Percentiles rank a stretch among this genome's conserved stretches.
These are phyloP conservation scores for Amesomyces nigricolor DNA, from an alignment of 2,329 filamentous ascomycete genomes.

Conservation along the genomic window DNA sequence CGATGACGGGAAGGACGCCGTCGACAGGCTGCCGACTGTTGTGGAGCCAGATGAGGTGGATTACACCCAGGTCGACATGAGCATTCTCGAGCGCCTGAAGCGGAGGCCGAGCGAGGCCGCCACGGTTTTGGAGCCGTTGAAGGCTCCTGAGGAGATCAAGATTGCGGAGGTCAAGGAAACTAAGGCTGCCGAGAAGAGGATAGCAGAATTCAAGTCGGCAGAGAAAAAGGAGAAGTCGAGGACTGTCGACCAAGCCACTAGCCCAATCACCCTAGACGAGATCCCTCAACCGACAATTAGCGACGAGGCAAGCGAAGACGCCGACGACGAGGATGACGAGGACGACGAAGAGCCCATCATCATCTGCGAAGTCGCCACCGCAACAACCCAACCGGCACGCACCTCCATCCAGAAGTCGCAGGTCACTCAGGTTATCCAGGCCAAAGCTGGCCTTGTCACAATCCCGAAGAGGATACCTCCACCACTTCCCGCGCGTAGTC, in stretches of 20 bases:
- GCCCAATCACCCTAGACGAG: constrained; percentile 22
- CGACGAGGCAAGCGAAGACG: constrained; percentile 40
- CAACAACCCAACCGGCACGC: constrained; percentile 50
- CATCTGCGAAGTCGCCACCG: constrained; percentile 60
- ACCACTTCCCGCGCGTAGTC: constrained; percentile 70
- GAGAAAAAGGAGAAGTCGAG: not conserved
- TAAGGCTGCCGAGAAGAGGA: not conserved
- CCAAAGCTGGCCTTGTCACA: constrained; percentile 73
- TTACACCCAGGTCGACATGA: constrained; percentile 54
- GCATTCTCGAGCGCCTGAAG: constrained; percentile 43
- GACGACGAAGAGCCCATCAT: constrained; percentile 61
- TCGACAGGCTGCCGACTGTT: constrained; percentile 38
- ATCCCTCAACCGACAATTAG: constrained; percentile 24
- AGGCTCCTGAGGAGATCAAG: not conserved
- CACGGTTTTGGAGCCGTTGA: not conserved
- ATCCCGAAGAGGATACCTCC: constrained; percentile 78
- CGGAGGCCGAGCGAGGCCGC: constrained; percentile 22
- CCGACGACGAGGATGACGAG: constrained; percentile 44
- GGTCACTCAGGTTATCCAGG: constrained; percentile 61
- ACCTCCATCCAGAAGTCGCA: constrained; percentile 58
- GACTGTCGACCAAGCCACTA: constrained; percentile 22
- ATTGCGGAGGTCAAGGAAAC: constrained; percentile 5
- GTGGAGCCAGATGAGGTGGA: constrained; percentile 48
- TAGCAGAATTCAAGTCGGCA: not conserved
- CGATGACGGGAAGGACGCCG: constrained; percentile 44